Evolutionary conservation across 768 basidiomycete species (phyloP).

Genomic region (Peribolospora baueri): DNA sequence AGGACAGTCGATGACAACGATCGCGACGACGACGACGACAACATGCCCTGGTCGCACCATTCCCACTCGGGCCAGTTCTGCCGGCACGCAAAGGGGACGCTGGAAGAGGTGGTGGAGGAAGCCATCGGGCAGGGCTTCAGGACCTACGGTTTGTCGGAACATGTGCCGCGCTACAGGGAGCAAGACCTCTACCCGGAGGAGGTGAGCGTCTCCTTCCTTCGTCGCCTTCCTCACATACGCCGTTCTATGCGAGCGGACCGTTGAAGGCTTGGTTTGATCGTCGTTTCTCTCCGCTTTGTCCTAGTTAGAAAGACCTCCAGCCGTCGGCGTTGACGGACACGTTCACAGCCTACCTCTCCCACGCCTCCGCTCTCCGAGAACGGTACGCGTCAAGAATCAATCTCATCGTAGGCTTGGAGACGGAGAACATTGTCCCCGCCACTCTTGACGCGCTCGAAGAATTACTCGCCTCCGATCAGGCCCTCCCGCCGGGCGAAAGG

Average conservation of each 20-base stretch:
- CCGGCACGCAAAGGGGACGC: constrained; percentile 53
- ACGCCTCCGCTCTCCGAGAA: constrained; percentile 51
- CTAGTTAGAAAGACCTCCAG: constrained; percentile 30
- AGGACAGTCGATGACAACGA: too few species aligned
- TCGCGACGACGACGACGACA: neutral
- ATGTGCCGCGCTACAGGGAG: constrained; percentile 61
- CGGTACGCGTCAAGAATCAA: constrained; percentile 39
- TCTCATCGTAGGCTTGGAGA: constrained; percentile 73
- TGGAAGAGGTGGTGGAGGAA: constrained; percentile 57
- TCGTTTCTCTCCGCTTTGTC: too few species aligned
- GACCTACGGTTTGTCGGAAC: constrained; percentile 71
- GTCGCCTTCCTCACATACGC: neutral
- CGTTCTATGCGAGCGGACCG: neutral
- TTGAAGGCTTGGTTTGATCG: too few species aligned
- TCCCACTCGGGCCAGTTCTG: constrained; percentile 89
- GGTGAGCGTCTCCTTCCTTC: constrained; percentile 25
- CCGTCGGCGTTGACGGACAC: constrained; percentile 32
- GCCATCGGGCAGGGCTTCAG: constrained; percentile 57
- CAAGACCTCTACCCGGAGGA: constrained; percentile 88
- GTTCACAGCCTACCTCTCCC: constrained; percentile 47
- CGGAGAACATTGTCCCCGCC: constrained; percentile 50
- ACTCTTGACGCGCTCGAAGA: constrained; percentile 38
- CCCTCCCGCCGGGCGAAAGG: constrained; percentile 10
- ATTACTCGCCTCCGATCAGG: constrained; percentile 28
- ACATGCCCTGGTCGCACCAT: constrained; percentile 28